Base-by-base conservation (phyloP, 257 asterid genomes). In the Jacaranda mimosifolia region DNA sequence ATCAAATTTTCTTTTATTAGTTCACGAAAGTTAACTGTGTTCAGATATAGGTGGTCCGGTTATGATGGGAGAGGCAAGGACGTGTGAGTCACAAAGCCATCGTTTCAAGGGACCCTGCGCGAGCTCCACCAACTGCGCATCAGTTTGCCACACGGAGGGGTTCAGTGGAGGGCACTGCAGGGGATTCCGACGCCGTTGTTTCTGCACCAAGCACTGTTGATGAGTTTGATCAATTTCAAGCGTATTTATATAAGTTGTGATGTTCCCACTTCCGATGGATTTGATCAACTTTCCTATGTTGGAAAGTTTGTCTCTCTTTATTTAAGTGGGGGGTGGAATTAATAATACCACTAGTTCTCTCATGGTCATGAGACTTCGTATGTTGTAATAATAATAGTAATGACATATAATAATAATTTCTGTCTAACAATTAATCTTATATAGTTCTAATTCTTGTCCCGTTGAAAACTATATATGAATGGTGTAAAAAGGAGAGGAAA, bases 121-220 rank as follows among this genome's bases (percentile, higher is more conserved):
- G 13, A 81, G 91, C 9, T 21, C 26, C 11, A 74, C 64, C 63
- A 87, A 89, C 83, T 89, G 94, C 74, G 85, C 45, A 6, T 26
- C 81, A 0, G 86, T 89, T 19, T 89, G 94, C 67, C 53, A 72
- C 72, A 64, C 71, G 0, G 91, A 87, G 80, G 89, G 91, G 51
- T 89, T 87, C n/a, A 0, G 83, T 42, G 83, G 80, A 19, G 94
- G 94, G 10, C 5, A 73, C 4, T 89, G 93, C 82, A 67, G 21
- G 18, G 90, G 93, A 9, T 5, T 89, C 12, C 90, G 88, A 46
- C 90, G 87, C 77, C 93, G 90, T 36, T 86, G 91, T 77, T 83
- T 84, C 74, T 88, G 91, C 77, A 79, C 67, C 60, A 79, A 38
- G 39, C 86, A 70, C 18, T 88, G 93, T 53, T 88, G 73, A 59